A percentile compares a stretch with the other conserved stretches of the same genome.
These are phyloP conservation scores for Bolboschoenoplectus hybrid DNA, from an alignment of 202 grass and related monocot species.

Conservation along the genomic window DNA sequence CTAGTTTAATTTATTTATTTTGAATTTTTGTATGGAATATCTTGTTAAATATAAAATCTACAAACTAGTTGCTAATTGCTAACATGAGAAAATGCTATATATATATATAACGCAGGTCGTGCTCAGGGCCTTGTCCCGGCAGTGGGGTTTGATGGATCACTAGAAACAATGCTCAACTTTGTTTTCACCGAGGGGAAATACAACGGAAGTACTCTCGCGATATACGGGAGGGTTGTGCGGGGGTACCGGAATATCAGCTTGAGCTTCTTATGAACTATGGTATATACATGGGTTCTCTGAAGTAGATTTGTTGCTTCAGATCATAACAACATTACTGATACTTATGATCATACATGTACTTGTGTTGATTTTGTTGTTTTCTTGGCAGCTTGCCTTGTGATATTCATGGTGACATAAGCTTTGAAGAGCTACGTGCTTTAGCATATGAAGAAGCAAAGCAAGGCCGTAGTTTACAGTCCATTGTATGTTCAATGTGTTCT, in stretches of 20 bases:
- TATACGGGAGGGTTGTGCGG: not conserved
- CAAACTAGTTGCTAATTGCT: not conserved
- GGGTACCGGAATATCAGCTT: constrained; percentile 16
- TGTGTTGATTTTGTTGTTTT: constrained; percentile 35
- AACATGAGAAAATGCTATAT: not conserved
- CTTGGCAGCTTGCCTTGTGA: constrained; percentile 74
- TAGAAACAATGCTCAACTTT: constrained; percentile 26
- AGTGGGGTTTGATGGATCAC: not conserved
- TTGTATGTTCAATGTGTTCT: constrained; percentile 55
- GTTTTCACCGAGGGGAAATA: constrained; percentile 17
- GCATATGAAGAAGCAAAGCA: constrained; percentile 78
- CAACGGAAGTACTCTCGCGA: constrained; percentile 22
- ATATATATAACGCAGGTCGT: not conserved
- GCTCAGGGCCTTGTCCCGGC: not conserved
- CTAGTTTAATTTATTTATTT: not conserved
- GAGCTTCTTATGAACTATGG: constrained; percentile 2
- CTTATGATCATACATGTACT: no score
- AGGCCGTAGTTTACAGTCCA: constrained; percentile 68
- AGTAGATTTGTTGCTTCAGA: not conserved
- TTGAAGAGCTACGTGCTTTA: constrained; percentile 73
- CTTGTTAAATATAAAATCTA: not conserved
- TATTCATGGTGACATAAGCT: constrained; percentile 73
- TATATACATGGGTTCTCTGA: not conserved
- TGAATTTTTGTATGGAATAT: not conserved
- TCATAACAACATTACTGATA: not conserved